These are phyloP conservation scores for Naganishia liquefaciens DNA, from an alignment of 1,284 basidiomycete species.

Conservation along the genomic window DNA sequence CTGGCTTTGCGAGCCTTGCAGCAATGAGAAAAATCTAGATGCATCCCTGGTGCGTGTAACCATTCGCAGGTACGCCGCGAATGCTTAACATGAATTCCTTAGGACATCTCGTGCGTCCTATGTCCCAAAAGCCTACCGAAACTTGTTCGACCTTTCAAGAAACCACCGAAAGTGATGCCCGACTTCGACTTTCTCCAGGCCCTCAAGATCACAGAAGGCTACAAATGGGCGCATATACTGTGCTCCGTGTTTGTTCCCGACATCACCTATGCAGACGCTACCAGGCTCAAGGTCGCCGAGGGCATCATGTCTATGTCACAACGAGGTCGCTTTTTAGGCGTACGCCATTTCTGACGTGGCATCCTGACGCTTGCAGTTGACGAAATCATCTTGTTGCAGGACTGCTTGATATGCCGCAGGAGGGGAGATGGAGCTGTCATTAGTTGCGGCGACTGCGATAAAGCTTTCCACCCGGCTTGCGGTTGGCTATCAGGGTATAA, in stretches of 20 bases:
- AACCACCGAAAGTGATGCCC: slow-evolving; percentile 54
- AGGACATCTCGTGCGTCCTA: slow-evolving; percentile 53
- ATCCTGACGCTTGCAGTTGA: not conserved
- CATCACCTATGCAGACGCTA: slow-evolving; percentile 72
- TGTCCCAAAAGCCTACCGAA: slow-evolving; percentile 47
- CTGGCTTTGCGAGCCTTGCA: slow-evolving; percentile 83
- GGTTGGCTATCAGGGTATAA: slow-evolving; percentile 79
- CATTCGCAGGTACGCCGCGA: not conserved
- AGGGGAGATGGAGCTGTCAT: slow-evolving; percentile 74
- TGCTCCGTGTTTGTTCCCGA: slow-evolving; percentile 88
- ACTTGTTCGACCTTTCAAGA: slow-evolving; percentile 33
- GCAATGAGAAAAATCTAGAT: slow-evolving; percentile 74
- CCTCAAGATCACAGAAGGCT: slow-evolving; percentile 89
- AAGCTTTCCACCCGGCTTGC: slow-evolving; percentile 83
- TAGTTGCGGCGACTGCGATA: slow-evolving; percentile 76
- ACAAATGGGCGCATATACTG: slow-evolving; percentile 87
- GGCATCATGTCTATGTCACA: slow-evolving; percentile 71
- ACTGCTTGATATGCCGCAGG: slow-evolving; percentile 62
- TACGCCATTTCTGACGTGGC: slow-evolving; percentile 31
- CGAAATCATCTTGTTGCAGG: slow-evolving; percentile 52
- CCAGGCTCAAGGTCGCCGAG: slow-evolving; percentile 73
- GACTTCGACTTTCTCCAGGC: slow-evolving; percentile 73
- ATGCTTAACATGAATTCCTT: not conserved
- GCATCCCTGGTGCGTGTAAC: slow-evolving; percentile 65
- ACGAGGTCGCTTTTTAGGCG: slow-evolving; percentile 35